These are phyloP conservation scores for Diaporthe velutina DNA, from an alignment of 2,329 filamentous ascomycete species.

Conservation along the genomic window DNA sequence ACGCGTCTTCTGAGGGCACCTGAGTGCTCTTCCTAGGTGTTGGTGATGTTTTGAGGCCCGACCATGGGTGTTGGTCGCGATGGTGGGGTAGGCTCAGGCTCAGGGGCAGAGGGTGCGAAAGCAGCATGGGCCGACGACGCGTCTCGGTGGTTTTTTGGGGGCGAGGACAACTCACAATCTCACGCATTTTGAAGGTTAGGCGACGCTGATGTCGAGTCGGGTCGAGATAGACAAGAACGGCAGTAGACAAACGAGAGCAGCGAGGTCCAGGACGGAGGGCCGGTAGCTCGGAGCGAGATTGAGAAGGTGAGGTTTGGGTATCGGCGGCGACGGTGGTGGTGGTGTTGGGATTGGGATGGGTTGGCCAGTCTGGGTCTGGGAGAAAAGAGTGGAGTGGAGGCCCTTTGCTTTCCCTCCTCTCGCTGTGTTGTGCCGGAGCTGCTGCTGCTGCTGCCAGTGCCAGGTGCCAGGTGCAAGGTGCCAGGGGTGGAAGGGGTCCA, in stretches of 20 bases:
- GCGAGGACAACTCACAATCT: conserved; percentile 71
- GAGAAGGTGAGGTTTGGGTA: conserved; percentile 28
- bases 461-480: conserved; percentile 2
- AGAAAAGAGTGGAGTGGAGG: conserved; percentile 28
- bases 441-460: conserved; percentile 11
- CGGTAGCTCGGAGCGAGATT: conserved; percentile 32
- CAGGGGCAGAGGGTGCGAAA: conserved; percentile 43
- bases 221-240: conserved; percentile 30
- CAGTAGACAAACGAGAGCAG: conserved; percentile 22
- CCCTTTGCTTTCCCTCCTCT: conserved; percentile 8
- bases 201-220: conserved; percentile 28
- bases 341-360: conserved; percentile 19
- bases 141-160: conserved; percentile 39
- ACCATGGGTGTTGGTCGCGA: conserved; percentile 38
- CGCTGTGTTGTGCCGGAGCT: not conserved
- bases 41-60: conserved; percentile 22
- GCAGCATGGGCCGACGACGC: conserved; percentile 44
- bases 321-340: conserved; percentile 18
- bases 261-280: conserved; percentile 34
- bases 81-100: conserved; percentile 48
- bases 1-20: conserved; percentile 39
- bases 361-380: conserved; percentile 3
- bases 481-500: conserved; percentile 5
- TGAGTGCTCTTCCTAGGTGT: not conserved
- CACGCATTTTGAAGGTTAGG: conserved; percentile 73